phyloP scores from a whole-genome alignment of 73 alveolate species.

The Breviolum minutum region DNA sequence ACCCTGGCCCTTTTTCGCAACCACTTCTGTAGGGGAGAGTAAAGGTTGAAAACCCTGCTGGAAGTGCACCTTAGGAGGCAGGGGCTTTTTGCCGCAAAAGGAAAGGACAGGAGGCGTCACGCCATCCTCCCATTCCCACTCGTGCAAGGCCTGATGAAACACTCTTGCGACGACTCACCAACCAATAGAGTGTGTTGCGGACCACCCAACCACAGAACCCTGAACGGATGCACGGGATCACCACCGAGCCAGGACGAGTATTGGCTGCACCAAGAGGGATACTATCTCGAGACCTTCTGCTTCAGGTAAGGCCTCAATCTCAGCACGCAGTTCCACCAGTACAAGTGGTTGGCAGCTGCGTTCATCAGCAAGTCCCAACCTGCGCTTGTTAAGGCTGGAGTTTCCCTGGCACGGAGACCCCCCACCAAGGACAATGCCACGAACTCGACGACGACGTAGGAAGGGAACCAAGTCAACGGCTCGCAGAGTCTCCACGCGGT shows the following conservation, averaged over 20 bases:
- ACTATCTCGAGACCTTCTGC: background rate
- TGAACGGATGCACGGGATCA: background rate
- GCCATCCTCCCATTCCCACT: too few relatives aligned
- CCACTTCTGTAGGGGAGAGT: too few relatives aligned
- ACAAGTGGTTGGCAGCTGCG: background rate
- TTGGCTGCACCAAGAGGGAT: background rate
- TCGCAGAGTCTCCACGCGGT: background rate
- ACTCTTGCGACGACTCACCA: too few relatives aligned
- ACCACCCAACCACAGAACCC: background rate
- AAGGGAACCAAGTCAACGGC: background rate
- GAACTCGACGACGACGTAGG: background rate
- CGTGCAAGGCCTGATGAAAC: too few relatives aligned
- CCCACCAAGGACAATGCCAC: background rate
- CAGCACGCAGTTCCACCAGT: background rate
- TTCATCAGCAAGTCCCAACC: background rate
- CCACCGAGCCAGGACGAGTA: background rate
- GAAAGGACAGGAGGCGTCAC: too few relatives aligned
- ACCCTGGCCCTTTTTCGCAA: too few relatives aligned
- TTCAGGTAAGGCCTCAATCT: background rate
- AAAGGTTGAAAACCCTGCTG: too few relatives aligned
- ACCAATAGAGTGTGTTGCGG: too few relatives aligned
- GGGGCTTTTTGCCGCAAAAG: too few relatives aligned
- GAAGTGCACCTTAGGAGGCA: too few relatives aligned
- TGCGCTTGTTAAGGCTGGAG: background rate
- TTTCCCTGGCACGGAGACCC: conserved; percentile 48